Base-by-base conservation (phyloP, 192 early-diverging fungal species). In the Chytriomyces sp. region DNA sequence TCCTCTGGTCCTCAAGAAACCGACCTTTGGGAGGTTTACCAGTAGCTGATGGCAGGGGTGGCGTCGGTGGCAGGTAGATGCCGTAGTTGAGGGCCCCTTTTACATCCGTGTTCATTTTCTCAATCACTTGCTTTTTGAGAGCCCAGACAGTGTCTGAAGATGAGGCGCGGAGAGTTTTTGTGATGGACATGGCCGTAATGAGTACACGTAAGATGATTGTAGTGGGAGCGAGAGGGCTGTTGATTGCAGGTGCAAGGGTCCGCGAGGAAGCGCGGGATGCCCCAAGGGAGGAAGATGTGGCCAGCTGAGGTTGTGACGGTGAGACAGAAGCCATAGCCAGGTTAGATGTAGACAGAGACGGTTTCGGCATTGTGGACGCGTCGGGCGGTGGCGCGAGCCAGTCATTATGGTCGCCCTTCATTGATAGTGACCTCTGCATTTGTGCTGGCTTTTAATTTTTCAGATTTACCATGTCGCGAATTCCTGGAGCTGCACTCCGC, bases 61-160 rank as follows among this genome's bases (percentile, higher is more conserved):
- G 35, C 50, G 67, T 69, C 5, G 78, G 43, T 16, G 85, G 82
- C 47, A 85, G 28, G 68, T 81, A 85, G 16, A 89, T 44, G 8
- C 82, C 87, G 62, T 80, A 83, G 67, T 89, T 89, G 43, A 87
- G 68, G 2, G 75, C 81, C 46, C 86, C 85, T 45, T 84, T 82
- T 43, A 87, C 66, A 43, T 84, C 85, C 43, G 67, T 66, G 13
- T 79, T 77, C 62, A 89, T 72, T 72, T 89, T 89, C 44, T 85
- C 85, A 45, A 82, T 74, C 16, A 87, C 63, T 50, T 84, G 85
- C 78, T 80, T 71, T 61, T 89, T 89, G 50, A 86, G 43, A 5
- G 59, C n/a, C 83, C 85, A 87, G 9, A 89, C 71, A 18, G 77
- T 71, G 24, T 89, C 87, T 7, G 49, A 68, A 1, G 72, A 35